Conservation (phyloP, 805 yeast species). For the Cyberlindnera veronae region DNA sequence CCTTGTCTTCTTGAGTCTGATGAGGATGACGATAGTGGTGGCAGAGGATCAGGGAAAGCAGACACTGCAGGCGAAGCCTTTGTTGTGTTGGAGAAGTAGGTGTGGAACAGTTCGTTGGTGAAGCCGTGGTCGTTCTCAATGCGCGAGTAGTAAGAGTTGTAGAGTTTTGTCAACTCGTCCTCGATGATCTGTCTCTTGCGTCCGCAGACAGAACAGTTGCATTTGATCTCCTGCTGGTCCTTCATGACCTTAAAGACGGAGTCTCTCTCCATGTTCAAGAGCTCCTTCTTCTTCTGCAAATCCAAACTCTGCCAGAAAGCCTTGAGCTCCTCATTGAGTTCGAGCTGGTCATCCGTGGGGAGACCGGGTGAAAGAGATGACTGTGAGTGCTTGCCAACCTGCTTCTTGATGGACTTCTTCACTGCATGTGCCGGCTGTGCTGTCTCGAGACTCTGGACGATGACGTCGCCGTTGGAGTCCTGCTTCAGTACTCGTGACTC, state of each 20-base stretch:
- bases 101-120: constrained; percentile 17
- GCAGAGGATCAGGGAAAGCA: background rate
- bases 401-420: constrained; percentile 6
- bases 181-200: constrained; percentile 68
- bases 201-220: constrained; percentile 78
- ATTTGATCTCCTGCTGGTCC: constrained; percentile 52
- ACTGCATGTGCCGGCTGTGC: constrained; percentile 1
- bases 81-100: constrained; percentile 4
- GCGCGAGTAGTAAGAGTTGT: constrained; percentile 58
- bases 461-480: constrained; percentile 72
- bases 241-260: constrained; percentile 64
- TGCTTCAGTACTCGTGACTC: constrained; percentile 66
- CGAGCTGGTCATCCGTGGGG: constrained; percentile 19
- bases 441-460: constrained; percentile 50
- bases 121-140: constrained; percentile 15
- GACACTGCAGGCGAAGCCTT: too few relatives aligned
- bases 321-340: constrained; percentile 27
- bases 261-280: constrained; percentile 64
- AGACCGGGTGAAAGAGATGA: constrained; percentile 32
- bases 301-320: constrained; percentile 62
- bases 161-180: constrained; percentile 70
- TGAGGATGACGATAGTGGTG: background rate
- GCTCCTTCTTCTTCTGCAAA: constrained; percentile 54
- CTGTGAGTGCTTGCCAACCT: constrained; percentile 39
- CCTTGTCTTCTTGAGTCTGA: too few relatives aligned